phyloP scores from a whole-genome alignment of 2,329 filamentous ascomycete species.

The Capronia epimyces region DNA sequence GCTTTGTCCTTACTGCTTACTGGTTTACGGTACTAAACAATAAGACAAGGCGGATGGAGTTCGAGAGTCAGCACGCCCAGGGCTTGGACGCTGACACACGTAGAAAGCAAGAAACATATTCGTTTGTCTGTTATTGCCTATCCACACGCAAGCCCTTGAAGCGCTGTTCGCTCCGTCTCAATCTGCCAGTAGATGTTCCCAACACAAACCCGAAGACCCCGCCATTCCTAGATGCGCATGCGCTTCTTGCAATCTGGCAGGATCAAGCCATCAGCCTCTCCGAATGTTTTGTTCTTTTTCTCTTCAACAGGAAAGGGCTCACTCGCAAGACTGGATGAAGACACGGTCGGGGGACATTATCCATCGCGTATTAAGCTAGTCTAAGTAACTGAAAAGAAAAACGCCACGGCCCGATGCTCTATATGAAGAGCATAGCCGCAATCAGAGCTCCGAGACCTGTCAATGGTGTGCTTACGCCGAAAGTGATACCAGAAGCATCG shows the following conservation, averaged over 20 bases:
- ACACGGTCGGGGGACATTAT: conserved; percentile 17
- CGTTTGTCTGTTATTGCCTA: conserved; percentile 29
- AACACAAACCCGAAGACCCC: conserved; percentile 15
- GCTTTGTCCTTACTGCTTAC: no score
- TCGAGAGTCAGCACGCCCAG: no score
- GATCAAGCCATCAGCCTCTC: conserved; percentile 9
- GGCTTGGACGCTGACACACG: no score
- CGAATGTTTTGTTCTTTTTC: conserved; percentile 13
- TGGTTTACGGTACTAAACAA: no score
- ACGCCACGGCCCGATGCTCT: conserved; percentile 23
- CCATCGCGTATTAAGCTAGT: conserved; percentile 27
- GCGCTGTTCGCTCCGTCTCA: conserved; percentile 23
- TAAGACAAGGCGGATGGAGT: no score
- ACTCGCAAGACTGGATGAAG: conserved; percentile 16
- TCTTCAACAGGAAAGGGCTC: conserved; percentile 5
- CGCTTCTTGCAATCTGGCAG: conserved; percentile 11
- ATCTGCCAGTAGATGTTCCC: conserved; percentile 27
- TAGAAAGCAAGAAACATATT: conserved; percentile 24
- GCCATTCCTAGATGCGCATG: conserved; percentile 11
- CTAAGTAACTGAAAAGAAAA: conserved; percentile 21
- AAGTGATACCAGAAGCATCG: conserved; percentile 12
- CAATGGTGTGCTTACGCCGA: conserved; percentile 19
- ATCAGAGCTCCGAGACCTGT: conserved; percentile 25
- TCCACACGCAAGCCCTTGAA: conserved; percentile 25
- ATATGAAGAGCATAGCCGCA: conserved; percentile 28